These are phyloP conservation scores for Alternaria viburni DNA, from an alignment of 2,329 filamentous ascomycete genomes.

Conservation along the genomic window DNA sequence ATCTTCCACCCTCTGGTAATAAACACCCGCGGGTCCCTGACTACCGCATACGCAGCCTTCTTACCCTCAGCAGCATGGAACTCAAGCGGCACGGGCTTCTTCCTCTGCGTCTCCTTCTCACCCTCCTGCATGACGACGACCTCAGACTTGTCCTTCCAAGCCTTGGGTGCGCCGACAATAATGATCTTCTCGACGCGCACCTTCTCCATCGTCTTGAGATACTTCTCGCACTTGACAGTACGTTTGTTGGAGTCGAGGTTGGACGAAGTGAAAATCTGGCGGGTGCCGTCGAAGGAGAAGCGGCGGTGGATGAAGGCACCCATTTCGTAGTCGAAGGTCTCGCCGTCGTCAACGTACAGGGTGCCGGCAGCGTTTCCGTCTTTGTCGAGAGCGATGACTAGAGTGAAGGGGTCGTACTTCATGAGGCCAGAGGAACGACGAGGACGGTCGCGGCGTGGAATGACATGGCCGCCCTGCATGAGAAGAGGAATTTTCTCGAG, in stretches of 20 bases:
- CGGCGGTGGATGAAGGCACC: constrained; percentile 87
- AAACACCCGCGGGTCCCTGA: constrained; percentile 67
- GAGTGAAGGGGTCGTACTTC: constrained; percentile 93
- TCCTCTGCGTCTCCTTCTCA: constrained; percentile 51
- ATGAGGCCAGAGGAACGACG: constrained; percentile 86
- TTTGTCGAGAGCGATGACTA: constrained; percentile 76
- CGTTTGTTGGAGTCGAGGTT: constrained; percentile 54
- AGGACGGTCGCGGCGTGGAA: constrained; percentile 86
- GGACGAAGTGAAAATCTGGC: constrained; percentile 70
- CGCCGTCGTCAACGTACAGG: constrained; percentile 91
- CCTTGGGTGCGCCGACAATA: constrained; percentile 76
- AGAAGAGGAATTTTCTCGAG: constrained; percentile 87
- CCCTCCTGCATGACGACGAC: constrained; percentile 69
- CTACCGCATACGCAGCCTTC: constrained; percentile 67
- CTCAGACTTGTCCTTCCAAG: constrained; percentile 71
- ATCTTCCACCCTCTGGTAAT: constrained; percentile 71
- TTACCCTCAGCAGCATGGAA: constrained; percentile 61
- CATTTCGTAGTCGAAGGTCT: constrained; percentile 84
- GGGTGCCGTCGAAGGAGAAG: constrained; percentile 68
- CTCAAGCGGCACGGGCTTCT: constrained; percentile 62
- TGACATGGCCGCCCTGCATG: constrained; percentile 91
- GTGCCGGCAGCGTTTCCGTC: constrained; percentile 77
- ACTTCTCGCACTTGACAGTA: constrained; percentile 71
- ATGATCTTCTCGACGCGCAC: constrained; percentile 86
- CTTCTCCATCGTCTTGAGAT: constrained; percentile 77